Base-by-base conservation (phyloP, 2,329 filamentous ascomycete genomes). In the Calonectria ilicicola region DNA sequence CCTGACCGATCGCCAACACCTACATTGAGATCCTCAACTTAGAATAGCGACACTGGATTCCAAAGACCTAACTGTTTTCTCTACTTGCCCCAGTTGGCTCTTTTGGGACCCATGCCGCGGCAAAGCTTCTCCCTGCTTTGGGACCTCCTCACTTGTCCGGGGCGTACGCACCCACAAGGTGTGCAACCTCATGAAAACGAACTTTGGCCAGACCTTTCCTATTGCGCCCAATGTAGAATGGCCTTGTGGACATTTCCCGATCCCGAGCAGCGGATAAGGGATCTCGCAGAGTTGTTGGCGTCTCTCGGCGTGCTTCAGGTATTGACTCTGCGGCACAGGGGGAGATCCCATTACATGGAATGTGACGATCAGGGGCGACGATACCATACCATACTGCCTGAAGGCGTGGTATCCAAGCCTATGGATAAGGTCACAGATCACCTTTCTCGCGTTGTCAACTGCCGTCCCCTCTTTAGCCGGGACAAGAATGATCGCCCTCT, bases 1-100 rank as follows among this genome's bases (percentile, higher is more conserved):
- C 60, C 72, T 70, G 70, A 73, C 66, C 66, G 75, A 79, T 80
- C 76, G 67, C 71, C 76, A 69, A 67, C 62, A 78, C 70, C 68
- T 78, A 40, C 53, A 60, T 60, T 60, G 69, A 79, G 76, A 76
- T 73, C 75, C 72, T 74, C 72, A 72, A 73, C 72, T 70, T 68
- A 76, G 74, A 40, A 75, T 71, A 65, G 75, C 67, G 67, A 72
- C 68, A 77, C 70, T 35, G 66, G 73, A 76, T 76, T 56, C 71
- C 74, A 67, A 75, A 62, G 63, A 72, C 46, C 44, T 56, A 72
- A 67, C 49, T 49, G 26, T 75, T 53, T 40, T 60, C 17, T 60
- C 40, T 40, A 15, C 53, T 23, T n/a, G 70, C 66, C 72, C 71
- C 72, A 51, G 71, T 27, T 65, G 38, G 27, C 66, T 42, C 60